Base-by-base conservation (phyloP, 2,329 filamentous ascomycete genomes). In the Xylariaceae sp. region DNA sequence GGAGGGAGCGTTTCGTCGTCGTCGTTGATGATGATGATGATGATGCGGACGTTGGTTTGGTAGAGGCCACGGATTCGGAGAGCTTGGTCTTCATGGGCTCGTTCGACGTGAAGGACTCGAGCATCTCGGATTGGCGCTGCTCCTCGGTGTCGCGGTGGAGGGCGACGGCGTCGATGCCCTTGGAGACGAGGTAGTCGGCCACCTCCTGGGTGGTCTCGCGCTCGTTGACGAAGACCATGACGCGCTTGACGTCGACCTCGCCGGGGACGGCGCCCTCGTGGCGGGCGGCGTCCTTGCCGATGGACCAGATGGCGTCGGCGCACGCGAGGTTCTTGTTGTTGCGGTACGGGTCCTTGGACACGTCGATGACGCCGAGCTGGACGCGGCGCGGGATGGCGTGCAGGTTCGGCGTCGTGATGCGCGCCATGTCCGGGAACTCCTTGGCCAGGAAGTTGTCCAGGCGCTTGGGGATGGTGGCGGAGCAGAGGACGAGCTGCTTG, bases 141-240 rank as follows among this genome's bases (percentile, higher is more conserved):
- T 89, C 83, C 13, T 80, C 74, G 1, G 85, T 88, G 60, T 98
- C 92, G 36, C 92, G 77, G 54, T 87, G 88, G 39, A 98, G 73
- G 0, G 89, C 85, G 11, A 85, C 70, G 5, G 90, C 89, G 51
- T 95, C 84, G 53, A 98, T 88, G 39, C 89, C 89, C 67, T 96
- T 96, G 35, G 76, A 76, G 9, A 70, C 68, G 0, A 98, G 78
- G 59, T 85, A 98, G 1, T 81, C 67, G 9, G 89, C 82, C 0
- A 98, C 73, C 55, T 89, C 79, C 41, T 84, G 76, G 0, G 90
- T 87, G 57, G 86, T 88, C 57, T 95, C 88, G 24, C 92, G 84
- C 69, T 97, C 88, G 62, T 97, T 97, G 60, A 97, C 90, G 55
- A 97, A 97, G 3, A 97, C 88, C 41, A 97, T 78, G 54, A 98